Evolutionary conservation across 2,329 filamentous ascomycete genomes (phyloP), one percentile per base, ranked within the genome.

Genomic region (Talaromyces sp.): DNA sequence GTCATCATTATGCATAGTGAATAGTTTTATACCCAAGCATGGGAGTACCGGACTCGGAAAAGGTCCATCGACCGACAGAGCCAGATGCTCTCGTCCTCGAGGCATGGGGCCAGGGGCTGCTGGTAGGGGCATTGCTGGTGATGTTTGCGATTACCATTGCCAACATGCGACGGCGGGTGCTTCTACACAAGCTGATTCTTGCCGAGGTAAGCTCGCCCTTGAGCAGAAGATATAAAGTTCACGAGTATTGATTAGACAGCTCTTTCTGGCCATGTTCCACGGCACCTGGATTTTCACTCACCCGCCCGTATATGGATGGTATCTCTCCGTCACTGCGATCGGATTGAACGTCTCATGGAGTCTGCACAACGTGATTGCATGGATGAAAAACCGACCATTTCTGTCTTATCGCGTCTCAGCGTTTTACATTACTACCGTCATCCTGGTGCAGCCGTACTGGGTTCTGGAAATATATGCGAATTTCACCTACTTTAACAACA

Each of bases 361-460:
- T 11, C 70, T 88, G 8, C 85, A 88, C 69, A 88, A 87, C 62
- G 77, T 87, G 60, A 83, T 88, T 60, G 79, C 84, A 0, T 88
- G 84, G 85, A 80, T 88, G 70, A 87, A 87, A 70, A 84, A 82
- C 61, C 80, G 78, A 55, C 84, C 84, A 0, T 86, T 86, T 63
- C 72, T 86, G 7, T 75, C 75, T 2, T 75, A 70, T 31, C 70
- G 74, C 7, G 77, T 78, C 31, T 84, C 79, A 48, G 65, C 74
- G 9, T 68, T 85, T 57, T 87, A 86, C 65, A 83, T 87, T 53
- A 73, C 75, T 43, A 85, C 81, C 0, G 77, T 87, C 41, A 71
- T 83, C 10, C 71, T 85, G 1, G 83, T 77, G 10, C 82, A 85
- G 61, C 83, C 84, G 0, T 87, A 86, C 64, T 87, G 85, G 84